phyloP scores from a whole-genome alignment of 2,329 filamentous ascomycete species.

The Mycogone perniciosa region DNA sequence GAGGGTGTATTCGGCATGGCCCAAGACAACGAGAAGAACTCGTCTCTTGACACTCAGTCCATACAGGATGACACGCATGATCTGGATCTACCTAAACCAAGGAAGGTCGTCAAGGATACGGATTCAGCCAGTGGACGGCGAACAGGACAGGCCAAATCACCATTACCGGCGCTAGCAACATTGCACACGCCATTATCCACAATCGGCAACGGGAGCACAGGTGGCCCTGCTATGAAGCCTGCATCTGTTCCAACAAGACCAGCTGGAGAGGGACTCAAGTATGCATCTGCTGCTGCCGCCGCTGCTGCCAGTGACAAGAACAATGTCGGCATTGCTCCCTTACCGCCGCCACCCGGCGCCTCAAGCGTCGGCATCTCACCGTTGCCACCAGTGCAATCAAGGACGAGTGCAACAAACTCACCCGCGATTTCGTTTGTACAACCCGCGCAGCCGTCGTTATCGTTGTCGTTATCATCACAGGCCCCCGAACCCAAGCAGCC shows the following conservation, averaged over 20 bases:
- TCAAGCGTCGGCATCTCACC: slow-evolving; percentile 36
- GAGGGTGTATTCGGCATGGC: slow-evolving; percentile 80
- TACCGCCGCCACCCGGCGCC: slow-evolving; percentile 79
- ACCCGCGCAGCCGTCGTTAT: slow-evolving; percentile 22
- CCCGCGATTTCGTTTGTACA: slow-evolving; percentile 42
- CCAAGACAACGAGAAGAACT: slow-evolving; percentile 75
- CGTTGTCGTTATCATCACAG: slow-evolving; percentile 10
- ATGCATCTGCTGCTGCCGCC: slow-evolving; percentile 90
- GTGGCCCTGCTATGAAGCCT: slow-evolving; percentile 76
- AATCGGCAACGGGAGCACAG: slow-evolving; percentile 50
- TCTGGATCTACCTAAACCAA: slow-evolving; percentile 38
- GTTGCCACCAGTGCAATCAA: slow-evolving; percentile 48
- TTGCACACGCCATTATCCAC: slow-evolving; percentile 67
- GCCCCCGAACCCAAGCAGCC: slow-evolving; percentile 28
- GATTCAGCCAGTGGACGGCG: slow-evolving; percentile 57
- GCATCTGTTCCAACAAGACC: slow-evolving; percentile 78
- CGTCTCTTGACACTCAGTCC: slow-evolving; percentile 93
- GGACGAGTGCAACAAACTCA: slow-evolving; percentile 48
- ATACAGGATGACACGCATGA: slow-evolving; percentile 76
- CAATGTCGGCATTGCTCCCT: slow-evolving; percentile 85
- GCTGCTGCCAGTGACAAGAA: slow-evolving; percentile 83
- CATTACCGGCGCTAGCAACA: slow-evolving; percentile 84
- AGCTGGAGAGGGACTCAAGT: slow-evolving; percentile 87
- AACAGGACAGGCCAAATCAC: slow-evolving; percentile 90
- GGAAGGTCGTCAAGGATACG: slow-evolving; percentile 56